Percentiles rank a stretch among this genome's conserved stretches.
Evolutionary conservation across 441 rosid genomes (phyloP).

Genomic region (California macrophylla): DNA sequence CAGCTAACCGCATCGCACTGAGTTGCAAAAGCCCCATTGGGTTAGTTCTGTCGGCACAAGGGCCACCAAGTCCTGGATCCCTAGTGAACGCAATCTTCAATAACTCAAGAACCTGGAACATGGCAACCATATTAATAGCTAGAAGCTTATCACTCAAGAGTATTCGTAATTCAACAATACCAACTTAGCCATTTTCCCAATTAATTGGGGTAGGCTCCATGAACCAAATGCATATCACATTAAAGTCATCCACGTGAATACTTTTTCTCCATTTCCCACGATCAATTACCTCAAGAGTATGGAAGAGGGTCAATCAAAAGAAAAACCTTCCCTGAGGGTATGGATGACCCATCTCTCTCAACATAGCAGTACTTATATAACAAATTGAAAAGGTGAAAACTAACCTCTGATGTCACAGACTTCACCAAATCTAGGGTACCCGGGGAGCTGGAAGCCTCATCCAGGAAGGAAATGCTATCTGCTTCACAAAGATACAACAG

Average conservation of each 20-base stretch:
- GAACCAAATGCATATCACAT: too few species aligned
- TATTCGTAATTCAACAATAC: too few species aligned
- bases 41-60: slow-evolving; percentile 35
- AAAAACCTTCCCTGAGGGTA: not conserved
- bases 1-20: slow-evolving; percentile 91
- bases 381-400: slow-evolving; percentile 20
- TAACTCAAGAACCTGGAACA: slow-evolving; percentile 68
- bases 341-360: not conserved
- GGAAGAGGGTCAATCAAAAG: not conserved
- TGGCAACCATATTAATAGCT: slow-evolving; percentile 10
- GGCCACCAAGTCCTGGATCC: slow-evolving; percentile 37
- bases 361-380: slow-evolving; percentile 7
- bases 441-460: slow-evolving; percentile 72
- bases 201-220: too few species aligned
- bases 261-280: too few species aligned
- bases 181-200: too few species aligned
- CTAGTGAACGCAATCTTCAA: slow-evolving; percentile 53
- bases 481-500: slow-evolving; percentile 81
- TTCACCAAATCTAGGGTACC: slow-evolving; percentile 70
- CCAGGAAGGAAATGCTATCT: slow-evolving; percentile 83
- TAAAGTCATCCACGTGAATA: too few species aligned
- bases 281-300: too few species aligned
- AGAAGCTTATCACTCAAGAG: slow-evolving; percentile 15
- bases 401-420: slow-evolving; percentile 71
- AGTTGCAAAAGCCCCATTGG: slow-evolving; percentile 83